Percentiles rank a stretch among this genome's conserved stretches.
Conservation (phyloP, 192 early-diverging fungal species). For the Entomortierella parvispora region DNA sequence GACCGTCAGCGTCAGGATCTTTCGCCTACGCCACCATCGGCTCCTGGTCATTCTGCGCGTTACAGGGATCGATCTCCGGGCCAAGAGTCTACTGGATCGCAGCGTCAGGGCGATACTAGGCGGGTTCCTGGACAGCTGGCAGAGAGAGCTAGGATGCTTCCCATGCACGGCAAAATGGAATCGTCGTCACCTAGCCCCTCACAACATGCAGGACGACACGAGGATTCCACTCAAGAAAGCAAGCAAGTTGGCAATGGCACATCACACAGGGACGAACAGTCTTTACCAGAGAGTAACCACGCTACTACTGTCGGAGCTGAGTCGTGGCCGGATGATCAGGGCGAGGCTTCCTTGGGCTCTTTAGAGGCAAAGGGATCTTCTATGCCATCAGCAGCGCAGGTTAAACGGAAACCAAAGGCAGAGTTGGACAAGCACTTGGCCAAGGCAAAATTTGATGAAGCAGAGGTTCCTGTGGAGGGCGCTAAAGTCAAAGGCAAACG, state of each 20-base stretch:
- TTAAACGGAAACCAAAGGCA: slow-evolving; percentile 36
- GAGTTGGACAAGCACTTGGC: slow-evolving; percentile 21
- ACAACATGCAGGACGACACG: too few relatives aligned
- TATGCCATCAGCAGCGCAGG: not conserved
- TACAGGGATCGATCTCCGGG: slow-evolving; percentile 17
- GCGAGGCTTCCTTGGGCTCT: not conserved
- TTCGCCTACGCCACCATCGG: slow-evolving; percentile 9
- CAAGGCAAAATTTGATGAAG: slow-evolving; percentile 31
- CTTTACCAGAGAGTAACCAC: too few relatives aligned
- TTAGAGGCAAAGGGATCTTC: slow-evolving; percentile 4
- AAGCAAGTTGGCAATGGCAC: not conserved
- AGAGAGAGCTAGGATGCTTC: slow-evolving; percentile 31
- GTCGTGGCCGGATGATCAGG: not conserved
- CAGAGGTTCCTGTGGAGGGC: slow-evolving; percentile 11
- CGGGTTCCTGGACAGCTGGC: slow-evolving; percentile 29
- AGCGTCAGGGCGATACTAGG: slow-evolving; percentile 2
- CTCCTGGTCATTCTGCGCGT: not conserved
- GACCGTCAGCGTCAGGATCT: slow-evolving; percentile 26
- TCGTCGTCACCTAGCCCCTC: not conserved
- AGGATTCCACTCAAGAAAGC: too few relatives aligned
- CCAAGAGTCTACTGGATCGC: slow-evolving; percentile 1
- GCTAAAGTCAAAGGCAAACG: slow-evolving; percentile 38
- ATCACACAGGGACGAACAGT: not conserved
- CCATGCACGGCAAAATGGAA: slow-evolving; percentile 6
- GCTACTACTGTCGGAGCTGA: too few relatives aligned